These are phyloP conservation scores for Gossypium lobatum DNA, from an alignment of 441 rosid genomes.

Conservation along the genomic window DNA sequence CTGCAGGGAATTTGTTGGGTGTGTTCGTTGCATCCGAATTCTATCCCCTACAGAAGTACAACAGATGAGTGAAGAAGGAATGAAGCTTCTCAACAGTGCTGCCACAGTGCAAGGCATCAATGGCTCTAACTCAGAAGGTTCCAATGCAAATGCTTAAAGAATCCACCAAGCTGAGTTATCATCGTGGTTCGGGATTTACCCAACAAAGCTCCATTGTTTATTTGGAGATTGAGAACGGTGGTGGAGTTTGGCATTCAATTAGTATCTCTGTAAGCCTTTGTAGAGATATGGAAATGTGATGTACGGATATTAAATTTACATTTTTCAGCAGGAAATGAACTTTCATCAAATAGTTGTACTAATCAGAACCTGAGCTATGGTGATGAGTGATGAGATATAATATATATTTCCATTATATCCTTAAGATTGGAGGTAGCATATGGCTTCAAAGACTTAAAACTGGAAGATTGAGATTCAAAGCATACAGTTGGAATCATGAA, in stretches of 20 bases:
- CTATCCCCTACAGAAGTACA: conserved; percentile 91
- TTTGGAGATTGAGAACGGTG: background rate
- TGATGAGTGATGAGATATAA: background rate
- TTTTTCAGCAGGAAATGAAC: conserved; percentile 13
- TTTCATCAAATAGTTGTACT: background rate
- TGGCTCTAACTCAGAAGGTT: conserved; percentile 28
- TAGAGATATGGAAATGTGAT: background rate
- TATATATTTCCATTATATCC: background rate
- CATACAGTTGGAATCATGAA: background rate
- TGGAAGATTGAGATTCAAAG: background rate
- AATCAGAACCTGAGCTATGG: background rate
- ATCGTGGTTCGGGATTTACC: background rate
- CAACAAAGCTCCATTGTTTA: background rate
- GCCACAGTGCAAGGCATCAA: conserved; percentile 52
- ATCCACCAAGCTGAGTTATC: background rate
- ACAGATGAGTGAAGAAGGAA: conserved; percentile 99
- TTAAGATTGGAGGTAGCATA: background rate
- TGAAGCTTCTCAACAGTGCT: conserved; percentile 84
- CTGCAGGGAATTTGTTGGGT: conserved; percentile 87
- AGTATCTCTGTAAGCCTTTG: background rate
- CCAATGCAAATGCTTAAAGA: conserved; percentile 11
- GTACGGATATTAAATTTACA: background rate
- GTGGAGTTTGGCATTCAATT: background rate
- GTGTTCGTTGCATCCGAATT: conserved; percentile 95
- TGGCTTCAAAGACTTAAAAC: background rate